Evolutionary conservation across 2,329 filamentous ascomycete species (phyloP), one percentile per base, ranked within the genome.

Genomic region (Botrytis elliptica): DNA sequence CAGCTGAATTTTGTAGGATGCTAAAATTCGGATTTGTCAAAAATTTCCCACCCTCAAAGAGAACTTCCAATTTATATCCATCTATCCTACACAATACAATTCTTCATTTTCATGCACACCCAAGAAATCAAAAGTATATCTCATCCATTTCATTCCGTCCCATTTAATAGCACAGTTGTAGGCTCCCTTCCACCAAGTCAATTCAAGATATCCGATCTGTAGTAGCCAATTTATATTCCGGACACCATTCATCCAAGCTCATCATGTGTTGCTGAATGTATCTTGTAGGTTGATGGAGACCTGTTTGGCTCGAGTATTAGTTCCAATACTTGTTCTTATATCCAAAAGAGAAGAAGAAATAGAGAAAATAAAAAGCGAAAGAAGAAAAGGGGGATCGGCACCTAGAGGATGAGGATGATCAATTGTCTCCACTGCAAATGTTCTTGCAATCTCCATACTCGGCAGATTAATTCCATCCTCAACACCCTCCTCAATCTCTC

Each of bases 381-480:
- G 0, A n/a, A 7, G 9, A 36, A 40, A 33, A 36, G 12, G 2
- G 29, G 29, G 10, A 29, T 9, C 9, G 55, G 78, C 75, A 44
- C 80, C 80, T 20, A 81, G 49, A n/a, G 80, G 80, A 72, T 80
- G 76, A 16, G 79, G 79, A 71, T 79, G 79, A 67, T 79, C 79
- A 38, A 81, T 80, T 22, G 77, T 78, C 69, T 80, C 79, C 9
- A 81, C 80, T 20, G 77, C 78, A 63, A 81, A 81, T 6, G 79
- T 80, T 60, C 79, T 75, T 33, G 80, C 79, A 46, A 81, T 75
- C 71, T 80, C 79, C 67, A 80, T 75, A 18, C 73, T 76, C 14
- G 79, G 80, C 4, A 81, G 75, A 69, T 80, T 79, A 29, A 80
- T 76, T 36, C 76, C 76, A 14, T 75, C 78, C 18, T 76, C 63